Base-by-base conservation (phyloP, 2,329 filamentous ascomycete species). In the Fusarium equiseti region DNA sequence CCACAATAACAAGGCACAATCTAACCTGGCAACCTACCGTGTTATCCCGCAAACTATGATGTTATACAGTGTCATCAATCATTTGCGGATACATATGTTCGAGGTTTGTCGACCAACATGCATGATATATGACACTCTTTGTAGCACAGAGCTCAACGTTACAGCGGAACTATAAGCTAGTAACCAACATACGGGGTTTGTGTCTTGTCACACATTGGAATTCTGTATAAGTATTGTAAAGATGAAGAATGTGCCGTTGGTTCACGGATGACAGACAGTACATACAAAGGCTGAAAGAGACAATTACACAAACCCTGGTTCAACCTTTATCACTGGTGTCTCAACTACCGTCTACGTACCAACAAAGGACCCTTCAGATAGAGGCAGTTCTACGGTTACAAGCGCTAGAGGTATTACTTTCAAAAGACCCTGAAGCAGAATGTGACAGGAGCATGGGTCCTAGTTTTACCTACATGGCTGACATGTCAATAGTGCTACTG, bases 81-180 rank as follows among this genome's bases (percentile, higher is more conserved):
- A 50, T 35, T 13, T 20, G 3, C 44, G 18, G 22, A 29, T 26
- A 40, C 10, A n/a, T 24, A 42, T 13, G 15, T 32, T 53, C 22
- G 24, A 53, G 48, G 24, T 20, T n/a, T 20, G 58, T n/a, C 24
- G 26, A 24, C 38, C 43, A 66, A 27, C 50, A 50, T 35, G 15
- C 24, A 53, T 35, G 40, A 27, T 31, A 38, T 27, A 59, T 27
- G 24, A 24, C 20, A 22, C 24, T 53, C 20, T 53, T 22, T 31
- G 49, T 59, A 31, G 40, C 53, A 60, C 40, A 49, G 38, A 42
- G 59, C 53, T 64, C 43, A 64, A 64, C 43, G 63, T 71, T 71
- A 53, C 67, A 64, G 22, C 29, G 20, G 53, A 31, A 24, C 50
- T 45, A 51, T 31, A n/a, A 35, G 44, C 24, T 11, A 49, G 18